These are phyloP conservation scores for Guadua angustifolia DNA, from an alignment of 176 grass and related monocot genomes.

Conservation along the genomic window DNA sequence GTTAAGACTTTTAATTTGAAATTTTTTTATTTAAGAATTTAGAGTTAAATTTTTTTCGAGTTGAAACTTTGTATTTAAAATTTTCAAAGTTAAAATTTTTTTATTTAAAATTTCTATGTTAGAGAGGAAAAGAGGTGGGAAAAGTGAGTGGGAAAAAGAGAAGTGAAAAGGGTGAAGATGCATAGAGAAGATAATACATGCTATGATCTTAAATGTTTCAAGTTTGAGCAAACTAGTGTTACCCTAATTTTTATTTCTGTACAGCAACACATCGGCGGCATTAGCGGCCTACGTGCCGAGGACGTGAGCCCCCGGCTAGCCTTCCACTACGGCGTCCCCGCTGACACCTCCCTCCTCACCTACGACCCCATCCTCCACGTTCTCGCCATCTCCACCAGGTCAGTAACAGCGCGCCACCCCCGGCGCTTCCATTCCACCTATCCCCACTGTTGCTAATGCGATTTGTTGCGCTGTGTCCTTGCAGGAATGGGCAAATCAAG, in stretches of 20 bases:
- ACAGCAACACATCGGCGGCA: conserved; percentile 18
- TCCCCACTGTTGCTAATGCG: not conserved
- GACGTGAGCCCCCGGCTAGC: conserved; percentile 74
- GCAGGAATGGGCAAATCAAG: conserved; percentile 94
- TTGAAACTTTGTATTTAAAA: no score
- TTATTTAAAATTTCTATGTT: no score
- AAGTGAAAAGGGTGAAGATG: no score
- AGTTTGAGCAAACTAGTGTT: no score
- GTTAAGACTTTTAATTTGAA: no score
- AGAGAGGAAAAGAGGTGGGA: no score
- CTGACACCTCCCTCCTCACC: conserved; percentile 63
- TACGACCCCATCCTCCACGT: conserved; percentile 74
- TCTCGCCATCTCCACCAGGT: conserved; percentile 83
- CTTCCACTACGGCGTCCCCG: conserved; percentile 90
- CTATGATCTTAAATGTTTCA: no score
- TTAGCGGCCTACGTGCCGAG: conserved; percentile 61
- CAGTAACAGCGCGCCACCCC: not conserved
- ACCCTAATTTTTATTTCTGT: not conserved
- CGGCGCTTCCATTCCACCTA: not conserved
- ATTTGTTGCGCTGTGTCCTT: not conserved
- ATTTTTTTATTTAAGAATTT: no score
- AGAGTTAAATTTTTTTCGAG: no score
- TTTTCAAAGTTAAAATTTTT: no score
- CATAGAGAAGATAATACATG: no score
- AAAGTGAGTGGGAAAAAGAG: no score